Base-by-base conservation (phyloP, 306 rosid genomes). In the Calophaca sinica region DNA sequence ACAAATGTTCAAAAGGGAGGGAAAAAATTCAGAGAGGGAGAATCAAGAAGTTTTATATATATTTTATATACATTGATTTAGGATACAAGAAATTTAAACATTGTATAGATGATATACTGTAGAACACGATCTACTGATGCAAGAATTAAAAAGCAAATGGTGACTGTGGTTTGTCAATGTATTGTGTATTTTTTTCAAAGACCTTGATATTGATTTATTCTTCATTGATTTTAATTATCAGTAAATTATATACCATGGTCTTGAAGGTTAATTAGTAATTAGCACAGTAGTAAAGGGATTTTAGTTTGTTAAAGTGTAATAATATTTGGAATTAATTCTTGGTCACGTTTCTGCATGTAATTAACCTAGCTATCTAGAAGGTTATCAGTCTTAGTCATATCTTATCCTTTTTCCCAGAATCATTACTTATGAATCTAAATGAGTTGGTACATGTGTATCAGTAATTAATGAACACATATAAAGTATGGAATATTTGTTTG, bases 301-400 rank as follows among this genome's bases (percentile, higher is more conserved):
- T 60, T 68, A 39, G 35, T 61, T 84, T 59, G 73, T 68, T 73
- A 31, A 70, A 60, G 39, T 28, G 62, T 51, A 9, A 50, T 80
- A 46, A 44, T 26, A 44, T 11, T 38, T 58, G 58, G 59, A 7
- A 46, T 70, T n/a, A 73, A 60, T 63, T 81, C 32, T 49, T 14
- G 51, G 67, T 81, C 79, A 35, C 73, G 61, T 78, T 58, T 57
- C 29, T 78, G 81, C 83, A 82, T 73, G 79, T 73, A 82, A 20
- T 20, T 20, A 20, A 81, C 72, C 75, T 68, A 83, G 69, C 76
- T 68, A 81, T 73, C 81, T 46, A 72, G 81, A 81, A 81, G 85
- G 84, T 82, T 65, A 82, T 77, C 59, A 64, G 84, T 78, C 83
- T 45, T 68, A 31, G 73, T 82, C 85, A 75, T 54, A 57, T 83